Conservation (phyloP, 2,329 filamentous ascomycete species). For the Fusarium clavum region DNA sequence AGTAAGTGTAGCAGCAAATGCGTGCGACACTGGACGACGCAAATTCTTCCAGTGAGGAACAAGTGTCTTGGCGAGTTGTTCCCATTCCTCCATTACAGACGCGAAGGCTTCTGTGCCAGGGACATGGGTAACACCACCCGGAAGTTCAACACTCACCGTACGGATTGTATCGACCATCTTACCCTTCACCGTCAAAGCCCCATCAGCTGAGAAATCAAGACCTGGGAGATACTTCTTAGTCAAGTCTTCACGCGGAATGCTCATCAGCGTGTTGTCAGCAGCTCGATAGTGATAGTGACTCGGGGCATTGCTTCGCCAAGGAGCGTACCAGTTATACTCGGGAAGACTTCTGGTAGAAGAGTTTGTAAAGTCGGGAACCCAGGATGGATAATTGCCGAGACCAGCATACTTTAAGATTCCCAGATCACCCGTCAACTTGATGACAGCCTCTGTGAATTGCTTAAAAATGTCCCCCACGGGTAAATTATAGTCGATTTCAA, state of each 20-base stretch:
- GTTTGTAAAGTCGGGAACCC: conserved; percentile 19
- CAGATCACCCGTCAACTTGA: background rate
- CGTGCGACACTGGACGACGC: background rate
- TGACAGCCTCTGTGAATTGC: conserved; percentile 10
- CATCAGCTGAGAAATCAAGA: background rate
- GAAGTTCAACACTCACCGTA: background rate
- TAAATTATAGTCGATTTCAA: background rate
- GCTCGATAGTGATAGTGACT: background rate
- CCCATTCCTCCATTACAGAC: conserved; percentile 4
- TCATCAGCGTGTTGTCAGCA: background rate
- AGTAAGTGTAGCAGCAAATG: conserved; percentile 1
- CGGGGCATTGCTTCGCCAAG: background rate
- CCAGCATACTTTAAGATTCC: conserved; percentile 3
- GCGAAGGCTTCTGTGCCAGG: background rate
- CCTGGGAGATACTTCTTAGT: background rate
- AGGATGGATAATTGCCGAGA: background rate
- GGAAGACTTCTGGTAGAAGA: background rate
- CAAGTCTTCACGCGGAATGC: background rate
- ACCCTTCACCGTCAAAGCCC: background rate
- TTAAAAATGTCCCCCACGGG: conserved; percentile 16
- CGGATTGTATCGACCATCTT: conserved; percentile 11
- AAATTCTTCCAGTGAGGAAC: background rate
- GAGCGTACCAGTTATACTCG: background rate
- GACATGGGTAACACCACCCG: fast-evolving
- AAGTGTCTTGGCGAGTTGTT: background rate